Evolutionary conservation across 1,284 basidiomycete species (phyloP).

Genomic region (Boletus smithii): DNA sequence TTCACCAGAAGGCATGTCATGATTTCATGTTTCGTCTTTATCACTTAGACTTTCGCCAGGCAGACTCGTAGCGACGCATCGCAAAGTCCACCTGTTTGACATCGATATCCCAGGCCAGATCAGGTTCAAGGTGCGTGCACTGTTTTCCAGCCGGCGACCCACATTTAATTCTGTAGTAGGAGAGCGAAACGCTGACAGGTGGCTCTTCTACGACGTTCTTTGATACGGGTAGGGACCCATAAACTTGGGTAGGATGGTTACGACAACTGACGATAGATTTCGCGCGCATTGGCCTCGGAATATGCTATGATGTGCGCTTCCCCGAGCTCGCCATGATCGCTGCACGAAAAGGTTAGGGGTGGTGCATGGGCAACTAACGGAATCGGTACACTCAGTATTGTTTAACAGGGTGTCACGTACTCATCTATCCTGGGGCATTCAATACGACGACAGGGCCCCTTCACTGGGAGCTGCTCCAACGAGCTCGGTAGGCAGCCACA

Average conservation of each 20-base stretch:
- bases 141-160: neutral
- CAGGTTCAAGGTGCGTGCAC: slow-evolving; percentile 81
- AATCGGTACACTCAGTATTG: neutral
- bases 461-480: slow-evolving; percentile 93
- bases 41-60: slow-evolving; percentile 44
- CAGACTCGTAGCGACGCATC: slow-evolving; percentile 82
- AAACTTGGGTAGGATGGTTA: neutral
- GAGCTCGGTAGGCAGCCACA: slow-evolving; percentile 61
- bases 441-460: slow-evolving; percentile 92
- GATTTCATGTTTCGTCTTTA: neutral
- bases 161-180: slow-evolving; percentile 52
- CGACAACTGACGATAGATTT: slow-evolving; percentile 53
- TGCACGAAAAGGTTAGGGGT: slow-evolving; percentile 70
- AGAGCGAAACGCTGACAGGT: slow-evolving; percentile 89
- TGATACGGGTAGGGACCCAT: slow-evolving; percentile 69
- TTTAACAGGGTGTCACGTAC: slow-evolving; percentile 73
- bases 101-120: slow-evolving; percentile 98
- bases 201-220: slow-evolving; percentile 80
- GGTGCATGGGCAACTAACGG: neutral
- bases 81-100: slow-evolving; percentile 97
- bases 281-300: slow-evolving; percentile 86
- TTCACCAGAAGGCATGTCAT: slow-evolving; percentile 69
- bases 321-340: slow-evolving; percentile 93
- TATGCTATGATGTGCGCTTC: slow-evolving; percentile 93
- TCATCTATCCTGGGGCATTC: slow-evolving; percentile 92